Conservation (phyloP, 352 stramenopile genomes). For the Pythium coloratum region DNA sequence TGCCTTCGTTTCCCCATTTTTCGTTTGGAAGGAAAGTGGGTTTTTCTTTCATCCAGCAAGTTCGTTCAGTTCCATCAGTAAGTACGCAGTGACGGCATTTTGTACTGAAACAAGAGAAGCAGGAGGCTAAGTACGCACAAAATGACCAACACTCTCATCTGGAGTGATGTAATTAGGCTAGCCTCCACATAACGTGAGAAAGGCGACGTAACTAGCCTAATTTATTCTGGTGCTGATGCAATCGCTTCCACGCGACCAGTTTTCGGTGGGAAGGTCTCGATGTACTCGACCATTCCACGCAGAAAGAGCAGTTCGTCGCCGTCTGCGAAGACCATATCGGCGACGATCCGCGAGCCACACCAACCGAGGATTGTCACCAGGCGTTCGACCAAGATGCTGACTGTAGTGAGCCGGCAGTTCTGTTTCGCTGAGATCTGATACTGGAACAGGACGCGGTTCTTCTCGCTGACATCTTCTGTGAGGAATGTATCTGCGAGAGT, state of each 20-base stretch:
- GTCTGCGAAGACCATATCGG: background rate
- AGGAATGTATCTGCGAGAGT: background rate
- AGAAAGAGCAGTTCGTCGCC: background rate
- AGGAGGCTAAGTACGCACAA: too few relatives aligned
- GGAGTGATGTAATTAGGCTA: too few relatives aligned
- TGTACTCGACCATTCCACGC: background rate
- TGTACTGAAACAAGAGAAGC: too few relatives aligned
- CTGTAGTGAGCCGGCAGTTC: background rate
- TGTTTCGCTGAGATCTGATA: background rate
- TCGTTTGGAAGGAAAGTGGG: background rate
- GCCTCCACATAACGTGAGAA: too few relatives aligned
- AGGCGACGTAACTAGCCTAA: background rate
- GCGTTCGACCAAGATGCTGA: slow-evolving; percentile 2
- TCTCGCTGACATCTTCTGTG: background rate
- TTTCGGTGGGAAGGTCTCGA: slow-evolving; percentile 2
- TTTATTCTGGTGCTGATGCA: background rate
- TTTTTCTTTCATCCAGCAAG: too few relatives aligned
- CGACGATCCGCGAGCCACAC: background rate
- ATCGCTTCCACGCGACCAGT: background rate
- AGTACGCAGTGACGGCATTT: background rate
- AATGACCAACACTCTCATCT: too few relatives aligned
- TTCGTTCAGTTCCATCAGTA: background rate
- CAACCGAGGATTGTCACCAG: slow-evolving; percentile 4
- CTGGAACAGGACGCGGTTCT: slow-evolving; percentile 1
- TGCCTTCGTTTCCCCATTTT: background rate